Evolutionary conservation across 148 eudicot species (phyloP).

Genomic region (Fallopia convolvulus): DNA sequence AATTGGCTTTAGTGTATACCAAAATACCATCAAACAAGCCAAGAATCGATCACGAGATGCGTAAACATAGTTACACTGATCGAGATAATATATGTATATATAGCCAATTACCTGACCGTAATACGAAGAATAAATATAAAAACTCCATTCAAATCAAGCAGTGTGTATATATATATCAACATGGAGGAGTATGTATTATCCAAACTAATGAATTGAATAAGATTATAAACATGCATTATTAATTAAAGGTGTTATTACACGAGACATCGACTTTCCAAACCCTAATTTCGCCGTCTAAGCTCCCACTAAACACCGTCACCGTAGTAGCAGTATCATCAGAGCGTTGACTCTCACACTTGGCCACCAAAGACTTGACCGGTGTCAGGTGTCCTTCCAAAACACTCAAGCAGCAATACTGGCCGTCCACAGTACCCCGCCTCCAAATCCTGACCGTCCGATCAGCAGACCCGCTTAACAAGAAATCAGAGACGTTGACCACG

Average conservation of each 20-base stretch:
- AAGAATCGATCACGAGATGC: no score
- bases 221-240: background rate
- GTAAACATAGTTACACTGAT: background rate
- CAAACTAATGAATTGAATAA: background rate
- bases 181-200: background rate
- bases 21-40: background rate
- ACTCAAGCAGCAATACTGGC: conserved; percentile 37
- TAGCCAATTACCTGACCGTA: no score
- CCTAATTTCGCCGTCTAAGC: conserved; percentile 51
- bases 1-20: background rate
- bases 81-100: background rate
- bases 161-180: background rate
- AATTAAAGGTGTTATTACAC: no score
- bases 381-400: conserved; percentile 43
- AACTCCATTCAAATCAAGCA: background rate
- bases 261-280: conserved; percentile 30
- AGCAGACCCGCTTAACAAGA: conserved; percentile 60
- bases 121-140: background rate
- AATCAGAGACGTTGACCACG: conserved; percentile 37
- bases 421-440: conserved; percentile 37
- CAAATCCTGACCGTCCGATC: conserved; percentile 84
- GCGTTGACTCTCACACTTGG: background rate
- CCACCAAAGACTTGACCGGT: conserved; percentile 59
- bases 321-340: conserved; percentile 17
- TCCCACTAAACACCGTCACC: conserved; percentile 50